A percentile compares a stretch with the other conserved stretches of the same genome.
Evolutionary conservation across 108 stramenopile species (phyloP).

Genomic region (Chaetoceros tenuissimus): DNA sequence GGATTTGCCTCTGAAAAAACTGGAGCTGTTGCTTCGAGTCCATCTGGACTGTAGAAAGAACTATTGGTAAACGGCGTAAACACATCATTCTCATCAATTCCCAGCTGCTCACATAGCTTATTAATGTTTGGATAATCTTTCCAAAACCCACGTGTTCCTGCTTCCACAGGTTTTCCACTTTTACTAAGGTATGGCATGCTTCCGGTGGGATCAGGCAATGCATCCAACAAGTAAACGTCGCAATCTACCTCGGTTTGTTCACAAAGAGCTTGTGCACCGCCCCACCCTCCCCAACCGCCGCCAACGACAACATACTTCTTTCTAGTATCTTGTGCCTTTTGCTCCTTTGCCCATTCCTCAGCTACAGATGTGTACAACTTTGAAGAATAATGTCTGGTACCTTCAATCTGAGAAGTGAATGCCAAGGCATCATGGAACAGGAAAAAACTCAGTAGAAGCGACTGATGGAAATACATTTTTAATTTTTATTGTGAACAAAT

Average conservation of each 20-base stretch:
- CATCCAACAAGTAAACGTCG: conserved; percentile 80
- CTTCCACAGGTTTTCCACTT: conserved; percentile 75
- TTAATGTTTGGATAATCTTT: conserved; percentile 95
- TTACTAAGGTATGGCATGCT: conserved; percentile 54
- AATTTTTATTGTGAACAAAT: too few relatives aligned
- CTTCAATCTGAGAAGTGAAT: too few relatives aligned
- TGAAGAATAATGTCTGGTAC: too few relatives aligned
- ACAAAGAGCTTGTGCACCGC: conserved; percentile 84
- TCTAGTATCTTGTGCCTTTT: conserved; percentile 5
- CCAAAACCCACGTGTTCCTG: conserved; percentile 90
- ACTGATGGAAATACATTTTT: too few relatives aligned
- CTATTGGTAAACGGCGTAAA: conserved; percentile 89
- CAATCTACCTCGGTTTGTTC: conserved; percentile 31
- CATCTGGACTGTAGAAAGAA: conserved; percentile 89
- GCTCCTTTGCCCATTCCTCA: conserved; percentile 12
- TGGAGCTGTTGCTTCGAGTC: conserved; percentile 86
- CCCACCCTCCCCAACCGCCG: conserved; percentile 93
- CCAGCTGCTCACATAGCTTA: conserved; percentile 52
- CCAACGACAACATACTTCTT: conserved; percentile 45
- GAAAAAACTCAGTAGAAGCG: too few relatives aligned
- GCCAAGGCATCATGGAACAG: too few relatives aligned
- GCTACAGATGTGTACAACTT: conserved; percentile 8
- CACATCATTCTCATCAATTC: conserved; percentile 52
- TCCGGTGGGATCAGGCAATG: conserved; percentile 75
- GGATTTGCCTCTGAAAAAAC: conserved; percentile 64